These are phyloP conservation scores for Daldinia decipiens DNA, from an alignment of 495 filamentous ascomycete genomes.

Conservation along the genomic window DNA sequence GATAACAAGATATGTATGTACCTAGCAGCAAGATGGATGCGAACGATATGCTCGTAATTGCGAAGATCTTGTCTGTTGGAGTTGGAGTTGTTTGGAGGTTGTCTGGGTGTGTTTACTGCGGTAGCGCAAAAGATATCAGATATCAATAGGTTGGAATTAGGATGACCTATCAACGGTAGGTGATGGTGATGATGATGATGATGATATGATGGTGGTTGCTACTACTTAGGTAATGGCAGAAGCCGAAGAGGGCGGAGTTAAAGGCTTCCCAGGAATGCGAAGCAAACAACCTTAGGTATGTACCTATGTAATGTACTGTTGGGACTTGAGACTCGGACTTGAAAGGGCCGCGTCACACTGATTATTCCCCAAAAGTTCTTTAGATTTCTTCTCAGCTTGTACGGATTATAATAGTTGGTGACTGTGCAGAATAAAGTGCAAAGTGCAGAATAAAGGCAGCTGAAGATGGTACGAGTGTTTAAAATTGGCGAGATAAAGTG, in stretches of 20 bases:
- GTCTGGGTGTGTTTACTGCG: neutral
- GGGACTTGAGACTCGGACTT: neutral
- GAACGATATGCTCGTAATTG: constrained; percentile 14
- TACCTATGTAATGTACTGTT: neutral
- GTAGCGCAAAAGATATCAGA: neutral
- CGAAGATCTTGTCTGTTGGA: constrained; percentile 22
- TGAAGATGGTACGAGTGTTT: constrained; percentile 42
- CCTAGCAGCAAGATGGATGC: constrained; percentile 7
- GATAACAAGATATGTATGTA: too few species aligned
- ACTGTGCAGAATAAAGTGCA: constrained; percentile 30
- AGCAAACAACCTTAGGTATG: constrained; percentile 5
- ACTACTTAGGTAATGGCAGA: neutral
- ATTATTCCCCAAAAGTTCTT: constrained; percentile 23
- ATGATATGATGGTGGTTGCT: neutral
- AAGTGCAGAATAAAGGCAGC: constrained; percentile 30
- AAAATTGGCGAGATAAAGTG: constrained; percentile 36
- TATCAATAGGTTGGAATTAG: neutral
- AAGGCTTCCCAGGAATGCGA: constrained; percentile 6
- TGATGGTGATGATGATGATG: neutral
- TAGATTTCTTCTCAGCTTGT: constrained; percentile 2
- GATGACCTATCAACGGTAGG: neutral
- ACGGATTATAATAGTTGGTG: neutral
- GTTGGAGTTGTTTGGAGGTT: constrained; percentile 16
- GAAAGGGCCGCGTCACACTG: constrained; percentile 19
- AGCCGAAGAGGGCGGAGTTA: constrained; percentile 1